A percentile compares a stretch with the other conserved stretches of the same genome.
Conservation (phyloP, 129 eudicot species). For the Pulicaria dysenterica region DNA sequence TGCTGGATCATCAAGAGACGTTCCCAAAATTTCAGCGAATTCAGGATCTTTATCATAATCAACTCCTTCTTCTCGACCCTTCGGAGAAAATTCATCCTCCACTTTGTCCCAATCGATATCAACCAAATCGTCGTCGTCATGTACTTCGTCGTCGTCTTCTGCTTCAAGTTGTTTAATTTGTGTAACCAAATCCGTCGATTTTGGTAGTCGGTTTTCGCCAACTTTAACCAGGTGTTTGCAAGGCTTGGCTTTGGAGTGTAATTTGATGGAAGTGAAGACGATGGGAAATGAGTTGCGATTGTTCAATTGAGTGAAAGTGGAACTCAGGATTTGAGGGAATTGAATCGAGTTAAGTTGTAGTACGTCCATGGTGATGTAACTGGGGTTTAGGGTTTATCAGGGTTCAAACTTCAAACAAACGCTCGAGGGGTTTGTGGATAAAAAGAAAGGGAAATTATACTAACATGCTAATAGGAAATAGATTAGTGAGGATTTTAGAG, state of each 20-base stretch:
- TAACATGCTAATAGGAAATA: too few relatives aligned
- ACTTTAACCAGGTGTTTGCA: constrained; percentile 30
- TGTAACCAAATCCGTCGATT: constrained; percentile 38
- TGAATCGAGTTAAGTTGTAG: constrained; percentile 33
- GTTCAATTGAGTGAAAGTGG: constrained; percentile 22
- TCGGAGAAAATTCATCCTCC: constrained; percentile 53
- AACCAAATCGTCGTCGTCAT: constrained; percentile 36
- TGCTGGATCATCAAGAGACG: constrained; percentile 77
- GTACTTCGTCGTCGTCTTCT: constrained; percentile 36
- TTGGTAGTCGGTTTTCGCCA: constrained; percentile 33
- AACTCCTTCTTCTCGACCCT: constrained; percentile 48
- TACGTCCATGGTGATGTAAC: constrained; percentile 25
- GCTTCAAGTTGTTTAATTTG: constrained; percentile 35
- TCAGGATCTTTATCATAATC: constrained; percentile 93
- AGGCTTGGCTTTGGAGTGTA: constrained; percentile 13
- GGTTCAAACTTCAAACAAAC: background rate
- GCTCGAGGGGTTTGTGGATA: background rate
- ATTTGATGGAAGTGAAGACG: constrained; percentile 5
- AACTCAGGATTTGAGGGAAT: background rate
- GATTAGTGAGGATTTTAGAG: background rate
- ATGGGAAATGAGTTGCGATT: constrained; percentile 29
- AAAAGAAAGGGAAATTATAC: background rate
- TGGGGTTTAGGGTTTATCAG: constrained; percentile 43
- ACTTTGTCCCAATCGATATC: constrained; percentile 53
- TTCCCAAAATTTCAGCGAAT: constrained; percentile 80